These are phyloP conservation scores for Saccharomyces uvarum DNA, from an alignment of 1,139 yeast genomes.

Conservation along the genomic window DNA sequence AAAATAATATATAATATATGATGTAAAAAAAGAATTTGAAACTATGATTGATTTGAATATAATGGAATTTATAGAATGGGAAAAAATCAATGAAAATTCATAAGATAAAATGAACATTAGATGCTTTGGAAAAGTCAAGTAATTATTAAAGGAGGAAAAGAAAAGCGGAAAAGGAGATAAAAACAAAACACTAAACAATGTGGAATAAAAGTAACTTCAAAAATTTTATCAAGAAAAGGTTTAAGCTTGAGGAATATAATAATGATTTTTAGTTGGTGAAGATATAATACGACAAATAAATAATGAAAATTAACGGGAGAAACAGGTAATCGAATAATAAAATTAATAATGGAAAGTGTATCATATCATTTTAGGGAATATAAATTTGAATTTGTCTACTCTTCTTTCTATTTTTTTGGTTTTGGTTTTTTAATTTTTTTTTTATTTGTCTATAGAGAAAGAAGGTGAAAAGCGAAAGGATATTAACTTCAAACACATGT, in stretches of 20 bases:
- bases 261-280: background rate
- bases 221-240: background rate
- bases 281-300: background rate
- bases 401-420: background rate
- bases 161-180: background rate
- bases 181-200: background rate
- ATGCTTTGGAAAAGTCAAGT: background rate
- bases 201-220: background rate
- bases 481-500: slow-evolving; percentile 13
- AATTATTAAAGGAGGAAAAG: background rate
- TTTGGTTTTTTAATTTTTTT: background rate
- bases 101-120: background rate
- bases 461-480: background rate
- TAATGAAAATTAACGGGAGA: background rate
- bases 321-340: background rate
- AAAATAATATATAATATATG: background rate
- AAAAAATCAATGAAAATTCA: background rate
- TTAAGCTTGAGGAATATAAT: background rate
- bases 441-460: background rate
- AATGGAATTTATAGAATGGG: background rate
- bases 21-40: background rate
- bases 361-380: background rate
- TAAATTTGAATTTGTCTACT: background rate
- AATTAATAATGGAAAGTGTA: background rate
- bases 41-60: background rate